Evolutionary conservation across 768 basidiomycete species (phyloP), one percentile per base, ranked within the genome.

Genomic region (Mycena galericulata): DNA sequence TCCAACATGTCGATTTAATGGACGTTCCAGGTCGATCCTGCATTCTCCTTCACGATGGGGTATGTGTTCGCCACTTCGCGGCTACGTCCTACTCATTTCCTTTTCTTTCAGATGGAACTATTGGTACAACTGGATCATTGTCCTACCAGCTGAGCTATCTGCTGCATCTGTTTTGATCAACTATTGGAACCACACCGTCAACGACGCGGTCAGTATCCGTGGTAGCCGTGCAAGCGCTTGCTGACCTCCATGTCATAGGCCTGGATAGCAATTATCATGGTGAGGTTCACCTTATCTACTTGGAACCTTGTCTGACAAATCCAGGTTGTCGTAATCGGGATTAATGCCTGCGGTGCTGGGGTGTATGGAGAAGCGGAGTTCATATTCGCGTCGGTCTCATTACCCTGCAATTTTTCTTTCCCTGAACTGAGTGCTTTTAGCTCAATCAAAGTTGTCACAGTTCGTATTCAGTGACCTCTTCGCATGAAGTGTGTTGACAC

Each of bases 281-380:
- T 65, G 10, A 3, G 53, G 5, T 41, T 26, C 17, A 26, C 22
- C 2, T 24, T 36, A 22, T 17, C 32, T 14, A 18, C 15, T n/a
- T n/a, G n/a, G n/a, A 38, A n/a, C 26, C 3, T 40, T 51, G 36
- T 32, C 29, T 29, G 26, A 30, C 15, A 41, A 38, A 9, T 50
- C 27, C 80, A 96, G 74, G 73, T 92, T 41, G 89, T 97, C 29
- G 90, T 93, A 45, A 77, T 97, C 46, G 81, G 80, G 30, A 96
- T 95, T 79, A 95, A 95, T 75, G 75, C 92, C 82, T 78, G 89
- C 8, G 93, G 92, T 53, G 90, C 92, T 47, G 90, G 89, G 80
- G 92, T 87, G 30, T 95, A 95, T 73, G 92, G 93, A 38, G 94
- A 96, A 78, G 89, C 89, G 9, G 95, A 96, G 78, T 97, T 97